Conservation (phyloP, 495 filamentous ascomycete genomes). For the Penicillium diatomitis region DNA sequence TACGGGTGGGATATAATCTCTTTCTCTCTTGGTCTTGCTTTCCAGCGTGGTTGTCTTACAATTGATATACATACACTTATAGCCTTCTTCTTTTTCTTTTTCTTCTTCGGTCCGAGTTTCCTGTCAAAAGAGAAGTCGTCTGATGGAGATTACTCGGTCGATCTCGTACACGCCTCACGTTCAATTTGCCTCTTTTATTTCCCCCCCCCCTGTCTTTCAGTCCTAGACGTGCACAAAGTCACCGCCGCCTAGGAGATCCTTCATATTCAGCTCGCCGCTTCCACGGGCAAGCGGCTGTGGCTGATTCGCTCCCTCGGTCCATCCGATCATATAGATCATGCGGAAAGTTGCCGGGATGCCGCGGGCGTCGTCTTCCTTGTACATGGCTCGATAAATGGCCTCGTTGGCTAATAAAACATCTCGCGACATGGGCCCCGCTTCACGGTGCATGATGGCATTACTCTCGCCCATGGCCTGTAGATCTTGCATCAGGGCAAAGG, state of each 20-base stretch:
- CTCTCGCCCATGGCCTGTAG: constrained; percentile 91
- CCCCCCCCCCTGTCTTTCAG: no score
- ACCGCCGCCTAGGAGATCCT: constrained; percentile 65
- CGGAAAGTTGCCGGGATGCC: constrained; percentile 83
- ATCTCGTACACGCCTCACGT: no score
- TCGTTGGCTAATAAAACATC: constrained; percentile 87
- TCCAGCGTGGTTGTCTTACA: constrained; percentile 24
- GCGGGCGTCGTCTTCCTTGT: constrained; percentile 59
- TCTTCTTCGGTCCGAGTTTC: not conserved
- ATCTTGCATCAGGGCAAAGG: constrained; percentile 85
- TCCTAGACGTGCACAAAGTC: constrained; percentile 17
- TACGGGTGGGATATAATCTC: no score
- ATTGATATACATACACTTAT: constrained; percentile 13
- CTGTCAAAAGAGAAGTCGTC: constrained; percentile 3
- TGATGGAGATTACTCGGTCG: no score
- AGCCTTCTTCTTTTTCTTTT: not conserved
- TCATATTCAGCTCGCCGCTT: constrained; percentile 71
- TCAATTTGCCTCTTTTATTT: no score
- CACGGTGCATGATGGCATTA: constrained; percentile 74
- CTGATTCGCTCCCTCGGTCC: constrained; percentile 79
- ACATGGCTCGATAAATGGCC: constrained; percentile 77
- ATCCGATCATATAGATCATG: constrained; percentile 95
- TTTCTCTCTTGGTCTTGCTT: constrained; percentile 12
- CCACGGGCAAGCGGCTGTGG: constrained; percentile 71
- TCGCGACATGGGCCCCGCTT: constrained; percentile 61